Percentiles rank a stretch among this genome's conserved stretches.
These are phyloP conservation scores for Tricharina praecox DNA, from an alignment of 495 filamentous ascomycete species.

Conservation along the genomic window DNA sequence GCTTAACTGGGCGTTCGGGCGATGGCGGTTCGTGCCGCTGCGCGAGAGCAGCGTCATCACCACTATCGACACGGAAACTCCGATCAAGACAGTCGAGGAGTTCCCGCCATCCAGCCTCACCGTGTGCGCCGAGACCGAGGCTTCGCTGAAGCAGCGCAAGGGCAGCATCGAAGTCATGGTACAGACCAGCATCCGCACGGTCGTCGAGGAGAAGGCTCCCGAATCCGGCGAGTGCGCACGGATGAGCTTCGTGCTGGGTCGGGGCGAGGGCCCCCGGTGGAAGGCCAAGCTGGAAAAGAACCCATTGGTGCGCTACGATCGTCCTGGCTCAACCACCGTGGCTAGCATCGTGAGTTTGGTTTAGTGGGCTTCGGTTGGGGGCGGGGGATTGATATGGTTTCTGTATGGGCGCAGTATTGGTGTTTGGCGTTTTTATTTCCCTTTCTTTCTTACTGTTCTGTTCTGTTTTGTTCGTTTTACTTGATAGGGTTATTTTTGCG, in stretches of 20 bases:
- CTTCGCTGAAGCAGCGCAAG: background rate
- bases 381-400: too few relatives aligned
- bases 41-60: slow-evolving; percentile 23
- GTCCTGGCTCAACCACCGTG: too few relatives aligned
- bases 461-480: too few relatives aligned
- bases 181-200: slow-evolving; percentile 22
- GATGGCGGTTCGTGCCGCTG: slow-evolving; percentile 72
- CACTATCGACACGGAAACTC: too few relatives aligned
- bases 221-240: slow-evolving; percentile 35
- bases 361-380: too few relatives aligned
- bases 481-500: too few relatives aligned
- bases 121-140: background rate
- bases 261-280: slow-evolving; percentile 77
- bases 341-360: too few relatives aligned
- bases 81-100: slow-evolving; percentile 26
- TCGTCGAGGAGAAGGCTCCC: slow-evolving; percentile 31
- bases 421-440: too few relatives aligned
- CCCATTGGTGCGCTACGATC: too few relatives aligned
- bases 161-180: slow-evolving; percentile 23
- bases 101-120: slow-evolving; percentile 14
- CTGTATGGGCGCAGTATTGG: too few relatives aligned
- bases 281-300: slow-evolving; percentile 41
- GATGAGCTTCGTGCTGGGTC: slow-evolving; percentile 71
- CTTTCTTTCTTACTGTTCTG: too few relatives aligned
- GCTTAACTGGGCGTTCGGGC: slow-evolving; percentile 92